These are phyloP conservation scores for Calonectria pauciramosa DNA, from an alignment of 2,329 filamentous ascomycete species.

Conservation along the genomic window DNA sequence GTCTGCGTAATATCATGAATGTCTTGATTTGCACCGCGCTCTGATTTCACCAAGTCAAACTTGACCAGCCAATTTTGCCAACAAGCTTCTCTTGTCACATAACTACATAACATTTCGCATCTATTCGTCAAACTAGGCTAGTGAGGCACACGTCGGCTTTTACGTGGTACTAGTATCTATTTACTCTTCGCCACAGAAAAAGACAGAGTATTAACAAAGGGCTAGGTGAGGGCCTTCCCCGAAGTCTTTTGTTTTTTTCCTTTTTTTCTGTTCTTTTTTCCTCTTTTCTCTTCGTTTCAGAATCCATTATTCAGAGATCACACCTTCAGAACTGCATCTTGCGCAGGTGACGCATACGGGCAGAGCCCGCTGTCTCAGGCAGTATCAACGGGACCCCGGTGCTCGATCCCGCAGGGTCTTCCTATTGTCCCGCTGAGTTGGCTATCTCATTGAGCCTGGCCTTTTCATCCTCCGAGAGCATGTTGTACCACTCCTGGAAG, in stretches of 20 bases:
- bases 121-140: constrained; percentile 36
- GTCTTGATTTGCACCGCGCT: not conserved
- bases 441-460: constrained; percentile 68
- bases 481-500: constrained; percentile 70
- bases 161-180: constrained; percentile 23
- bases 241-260: constrained; percentile 2
- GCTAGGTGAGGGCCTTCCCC: constrained; percentile 4
- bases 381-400: constrained; percentile 15
- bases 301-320: not conserved
- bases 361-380: constrained; percentile 14
- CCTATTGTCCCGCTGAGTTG: constrained; percentile 49
- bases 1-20: not conserved
- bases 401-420: constrained; percentile 21
- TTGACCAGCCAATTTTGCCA: not conserved
- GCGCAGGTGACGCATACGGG: constrained; percentile 20
- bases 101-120: constrained; percentile 40
- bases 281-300: not conserved
- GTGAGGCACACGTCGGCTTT: constrained; percentile 8
- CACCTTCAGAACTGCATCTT: constrained; percentile 19
- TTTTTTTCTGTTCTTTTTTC: not conserved
- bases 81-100: constrained; percentile 25
- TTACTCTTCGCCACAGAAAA: constrained; percentile 26
- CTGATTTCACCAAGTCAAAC: not conserved
- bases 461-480: constrained; percentile 69
- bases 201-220: constrained; percentile 20